A percentile compares a stretch with the other conserved stretches of the same genome.
Conservation (phyloP, 495 filamentous ascomycete genomes). For the Cryomyces minteri region DNA sequence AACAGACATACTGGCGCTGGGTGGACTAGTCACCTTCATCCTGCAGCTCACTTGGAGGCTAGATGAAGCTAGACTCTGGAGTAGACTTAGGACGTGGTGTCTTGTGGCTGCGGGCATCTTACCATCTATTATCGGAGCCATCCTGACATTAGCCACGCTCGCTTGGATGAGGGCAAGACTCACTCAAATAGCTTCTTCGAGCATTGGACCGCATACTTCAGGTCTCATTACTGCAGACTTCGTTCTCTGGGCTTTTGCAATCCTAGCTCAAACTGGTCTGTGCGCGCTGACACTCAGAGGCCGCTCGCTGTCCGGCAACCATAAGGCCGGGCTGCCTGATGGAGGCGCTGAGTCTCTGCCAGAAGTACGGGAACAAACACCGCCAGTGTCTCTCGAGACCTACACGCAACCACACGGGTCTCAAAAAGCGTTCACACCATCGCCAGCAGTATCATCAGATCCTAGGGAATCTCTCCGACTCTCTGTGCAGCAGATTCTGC, state of each 20-base stretch:
- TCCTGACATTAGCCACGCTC: conserved; percentile 1
- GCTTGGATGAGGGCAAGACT: not conserved
- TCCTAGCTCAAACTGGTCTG: not conserved
- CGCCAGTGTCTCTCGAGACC: not conserved
- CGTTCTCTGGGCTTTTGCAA: conserved; percentile 1
- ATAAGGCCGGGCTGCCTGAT: conserved; percentile 1
- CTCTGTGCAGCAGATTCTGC: conserved; percentile 2
- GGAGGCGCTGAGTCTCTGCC: not conserved
- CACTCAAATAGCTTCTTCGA: too few species aligned
- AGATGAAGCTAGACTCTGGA: not conserved
- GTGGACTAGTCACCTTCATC: not conserved
- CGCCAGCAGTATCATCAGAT: not conserved
- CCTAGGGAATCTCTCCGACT: not conserved
- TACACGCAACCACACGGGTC: not conserved
- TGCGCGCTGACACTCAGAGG: not conserved
- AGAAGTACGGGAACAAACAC: not conserved
- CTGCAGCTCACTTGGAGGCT: not conserved
- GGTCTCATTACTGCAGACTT: conserved; percentile 1
- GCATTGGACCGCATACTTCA: too few species aligned
- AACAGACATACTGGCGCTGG: not conserved
- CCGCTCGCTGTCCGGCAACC: not conserved
- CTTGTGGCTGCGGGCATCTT: not conserved
- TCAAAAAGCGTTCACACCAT: not conserved
- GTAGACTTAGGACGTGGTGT: not conserved
- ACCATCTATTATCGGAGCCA: not conserved